Evolutionary conservation across 257 asterid species (phyloP), one percentile per base, ranked within the genome.

Genomic region (Scutellaria minor): DNA sequence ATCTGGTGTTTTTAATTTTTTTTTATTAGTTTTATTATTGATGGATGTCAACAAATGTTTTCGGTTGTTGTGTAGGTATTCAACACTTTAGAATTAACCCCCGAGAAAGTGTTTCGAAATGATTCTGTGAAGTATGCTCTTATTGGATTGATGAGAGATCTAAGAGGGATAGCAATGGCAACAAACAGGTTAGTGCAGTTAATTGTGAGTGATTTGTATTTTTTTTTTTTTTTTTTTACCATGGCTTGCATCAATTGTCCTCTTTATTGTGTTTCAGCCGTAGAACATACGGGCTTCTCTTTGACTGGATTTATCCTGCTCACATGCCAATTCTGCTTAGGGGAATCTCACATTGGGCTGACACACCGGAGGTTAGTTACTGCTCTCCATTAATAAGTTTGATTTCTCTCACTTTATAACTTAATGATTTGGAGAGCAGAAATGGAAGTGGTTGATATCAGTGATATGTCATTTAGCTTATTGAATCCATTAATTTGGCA

Each of bases 261-360:
- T 59, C 15, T 64, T 12, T 46, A 22, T 73, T 77, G 39, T 71
- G 57, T 85, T 83, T 66, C 92, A 95, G 99, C 80, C 99, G 97
- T 74, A 86, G 97, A 78, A 89, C 91, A 61, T 95, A 87, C 64
- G 94, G 96, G 70, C 87, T 95, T 67, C 88, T 95, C 64, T 95
- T 92, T 85, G 98, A 95, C 83, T 95, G 99, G 99, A 80, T 95
- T 80, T 95, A 95, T 84, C 97, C 99, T 57, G 86, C 92, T 69
- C 99, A 85, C 85, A 95, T 95, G 95, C 96, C 95, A 46, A 66
- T 85, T 83, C 82, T 95, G 66, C 81, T 95, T 51, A 88, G 89
- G 83, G 99, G 97, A 66, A 88, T 92, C 79, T 84, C 97, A 53
- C 88, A 88, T 75, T 95, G 99, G 99, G 90, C 98, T 64, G 98